Conservation (phyloP, 208 protist genomes). For the Blastocrithidia nonstop region DNA sequence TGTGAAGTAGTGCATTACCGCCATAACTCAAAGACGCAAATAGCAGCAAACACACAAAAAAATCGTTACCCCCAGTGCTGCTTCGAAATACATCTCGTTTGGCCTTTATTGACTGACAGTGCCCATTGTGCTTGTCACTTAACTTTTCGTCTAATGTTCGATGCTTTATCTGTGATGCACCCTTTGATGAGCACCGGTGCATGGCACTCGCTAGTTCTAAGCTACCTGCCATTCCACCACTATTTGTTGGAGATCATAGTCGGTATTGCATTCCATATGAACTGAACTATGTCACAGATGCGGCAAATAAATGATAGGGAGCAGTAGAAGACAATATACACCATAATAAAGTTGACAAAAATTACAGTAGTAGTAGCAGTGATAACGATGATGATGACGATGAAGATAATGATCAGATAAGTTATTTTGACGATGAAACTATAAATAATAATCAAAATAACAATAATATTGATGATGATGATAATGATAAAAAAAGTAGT, state of each 20-base stretch:
- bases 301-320: too few relatives aligned
- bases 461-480: too few relatives aligned
- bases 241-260: slow-evolving; percentile 55
- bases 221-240: slow-evolving; percentile 13
- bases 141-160: slow-evolving; percentile 54
- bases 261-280: slow-evolving; percentile 22
- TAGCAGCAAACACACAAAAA: too few relatives aligned
- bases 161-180: slow-evolving; percentile 57
- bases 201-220: slow-evolving; percentile 38
- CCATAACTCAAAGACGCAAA: too few relatives aligned
- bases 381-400: neutral
- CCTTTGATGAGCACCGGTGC: slow-evolving; percentile 24
- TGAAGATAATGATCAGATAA: neutral
- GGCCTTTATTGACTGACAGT: slow-evolving; percentile 67
- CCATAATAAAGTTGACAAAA: neutral
- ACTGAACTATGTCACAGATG: too few relatives aligned
- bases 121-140: slow-evolving; percentile 27
- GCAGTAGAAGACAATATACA: too few relatives aligned
- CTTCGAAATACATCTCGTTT: slow-evolving; percentile 41
- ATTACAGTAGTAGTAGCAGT: neutral
- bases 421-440: neutral
- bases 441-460: too few relatives aligned
- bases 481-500: too few relatives aligned
- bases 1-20: too few relatives aligned
- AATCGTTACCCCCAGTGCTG: too few relatives aligned